Conservation (phyloP, 75 land plant species). For the Pinus albicaulis region DNA sequence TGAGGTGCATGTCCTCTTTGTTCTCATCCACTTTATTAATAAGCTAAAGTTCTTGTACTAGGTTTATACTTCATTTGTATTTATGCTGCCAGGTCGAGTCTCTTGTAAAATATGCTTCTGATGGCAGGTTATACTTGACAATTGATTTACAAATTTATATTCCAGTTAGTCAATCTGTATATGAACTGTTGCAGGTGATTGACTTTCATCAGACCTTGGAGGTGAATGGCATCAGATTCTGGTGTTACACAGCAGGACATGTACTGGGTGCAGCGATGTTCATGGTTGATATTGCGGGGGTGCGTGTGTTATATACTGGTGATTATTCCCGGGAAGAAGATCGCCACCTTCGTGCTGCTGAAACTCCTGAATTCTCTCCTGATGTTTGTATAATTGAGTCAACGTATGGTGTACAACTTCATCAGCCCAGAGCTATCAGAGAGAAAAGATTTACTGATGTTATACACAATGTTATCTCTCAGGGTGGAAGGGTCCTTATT, state of each 20-base stretch:
- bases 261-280: conserved; percentile 99
- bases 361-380: conserved; percentile 89
- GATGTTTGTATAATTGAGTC: conserved; percentile 99
- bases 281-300: conserved; percentile 99
- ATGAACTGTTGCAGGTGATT: conserved; percentile 63
- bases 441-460: conserved; percentile 95
- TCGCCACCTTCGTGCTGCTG: conserved; percentile 95
- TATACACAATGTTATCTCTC: conserved; percentile 70
- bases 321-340: conserved; percentile 99
- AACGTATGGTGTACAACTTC: conserved; percentile 95
- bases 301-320: conserved; percentile 93
- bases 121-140: not conserved
- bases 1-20: conserved; percentile 55
- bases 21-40: not conserved
- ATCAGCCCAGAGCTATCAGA: conserved; percentile 78
- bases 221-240: conserved; percentile 94
- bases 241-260: conserved; percentile 99
- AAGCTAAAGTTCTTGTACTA: not conserved
- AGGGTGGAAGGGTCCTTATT: conserved; percentile 94
- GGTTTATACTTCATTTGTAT: too few relatives aligned
- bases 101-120: not conserved
- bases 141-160: not conserved
- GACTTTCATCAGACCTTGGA: conserved; percentile 97
- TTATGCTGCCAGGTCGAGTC: too few relatives aligned
- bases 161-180: not conserved